Percentiles rank a stretch among this genome's conserved stretches.
Evolutionary conservation across 441 rosid genomes (phyloP).

Genomic region (Pelargonium cotyledonis): DNA sequence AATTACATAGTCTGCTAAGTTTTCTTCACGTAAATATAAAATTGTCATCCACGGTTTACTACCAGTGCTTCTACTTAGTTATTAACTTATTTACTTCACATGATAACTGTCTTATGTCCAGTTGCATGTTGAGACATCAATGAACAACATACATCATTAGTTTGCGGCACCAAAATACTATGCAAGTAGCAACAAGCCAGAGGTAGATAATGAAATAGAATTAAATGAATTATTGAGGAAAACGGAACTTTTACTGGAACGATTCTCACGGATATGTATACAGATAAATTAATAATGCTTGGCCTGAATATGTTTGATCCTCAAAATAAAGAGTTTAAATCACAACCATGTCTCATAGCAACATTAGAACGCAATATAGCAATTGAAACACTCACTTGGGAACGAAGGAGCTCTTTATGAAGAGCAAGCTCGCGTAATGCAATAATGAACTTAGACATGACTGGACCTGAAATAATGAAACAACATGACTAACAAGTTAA

Average conservation of each 20-base stretch:
- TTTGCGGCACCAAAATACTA: no score
- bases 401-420: constrained; percentile 77
- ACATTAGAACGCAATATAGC: constrained; percentile 2
- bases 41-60: not conserved
- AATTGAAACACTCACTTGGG: constrained; percentile 58
- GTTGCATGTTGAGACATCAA: no score
- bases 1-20: not conserved
- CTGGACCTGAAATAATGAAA: constrained; percentile 53
- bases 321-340: not conserved
- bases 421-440: constrained; percentile 76
- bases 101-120: not conserved
- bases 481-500: constrained; percentile 17
- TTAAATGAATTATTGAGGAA: no score
- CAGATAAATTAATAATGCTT: not conserved
- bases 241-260: not conserved
- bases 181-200: no score
- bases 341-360: not conserved
- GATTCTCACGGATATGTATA: not conserved
- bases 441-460: constrained; percentile 65
- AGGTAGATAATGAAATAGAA: no score
- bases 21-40: not conserved
- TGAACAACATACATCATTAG: no score
- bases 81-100: not conserved
- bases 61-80: not conserved
- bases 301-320: constrained; percentile 3